A percentile compares a stretch with the other conserved stretches of the same genome.
These are phyloP conservation scores for Physcomitrium patens DNA, from an alignment of 225 moss, liverwort and hornwort species.

Conservation along the genomic window DNA sequence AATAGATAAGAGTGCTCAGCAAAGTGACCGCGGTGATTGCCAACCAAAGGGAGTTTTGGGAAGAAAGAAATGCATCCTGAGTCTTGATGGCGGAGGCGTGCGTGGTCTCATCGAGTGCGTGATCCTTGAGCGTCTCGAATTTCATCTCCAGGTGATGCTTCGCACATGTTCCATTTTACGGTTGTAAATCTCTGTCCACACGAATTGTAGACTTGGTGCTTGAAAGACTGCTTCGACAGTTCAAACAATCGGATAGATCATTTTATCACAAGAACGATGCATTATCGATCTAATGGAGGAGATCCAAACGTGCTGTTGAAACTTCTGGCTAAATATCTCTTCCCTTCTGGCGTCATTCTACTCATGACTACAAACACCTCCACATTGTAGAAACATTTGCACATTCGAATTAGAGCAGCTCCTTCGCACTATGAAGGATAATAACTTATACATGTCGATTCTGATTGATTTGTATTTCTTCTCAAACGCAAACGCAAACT, in stretches of 20 bases:
- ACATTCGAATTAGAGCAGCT: background rate
- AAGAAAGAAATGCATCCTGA: conserved; percentile 42
- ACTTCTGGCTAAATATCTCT: background rate
- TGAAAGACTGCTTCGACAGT: no score
- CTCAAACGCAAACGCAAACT: background rate
- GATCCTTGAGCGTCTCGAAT: conserved; percentile 40
- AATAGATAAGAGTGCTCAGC: background rate
- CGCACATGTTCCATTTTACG: background rate
- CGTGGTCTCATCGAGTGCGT: conserved; percentile 34
- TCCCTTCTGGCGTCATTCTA: background rate
- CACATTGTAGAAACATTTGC: background rate
- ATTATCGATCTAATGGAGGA: background rate
- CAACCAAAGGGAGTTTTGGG: conserved; percentile 33
- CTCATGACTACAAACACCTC: background rate
- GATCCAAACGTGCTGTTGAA: background rate
- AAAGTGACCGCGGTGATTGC: background rate
- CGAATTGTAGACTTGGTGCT: background rate
- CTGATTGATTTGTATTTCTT: background rate
- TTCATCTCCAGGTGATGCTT: conserved; percentile 34
- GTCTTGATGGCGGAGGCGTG: conserved; percentile 43
- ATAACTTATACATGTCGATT: background rate
- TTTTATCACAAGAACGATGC: no score
- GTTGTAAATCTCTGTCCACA: background rate
- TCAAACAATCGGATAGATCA: no score
- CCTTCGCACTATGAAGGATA: background rate